These are phyloP conservation scores for Botryotinia convoluta DNA, from an alignment of 2,329 filamentous ascomycete genomes.

Conservation along the genomic window DNA sequence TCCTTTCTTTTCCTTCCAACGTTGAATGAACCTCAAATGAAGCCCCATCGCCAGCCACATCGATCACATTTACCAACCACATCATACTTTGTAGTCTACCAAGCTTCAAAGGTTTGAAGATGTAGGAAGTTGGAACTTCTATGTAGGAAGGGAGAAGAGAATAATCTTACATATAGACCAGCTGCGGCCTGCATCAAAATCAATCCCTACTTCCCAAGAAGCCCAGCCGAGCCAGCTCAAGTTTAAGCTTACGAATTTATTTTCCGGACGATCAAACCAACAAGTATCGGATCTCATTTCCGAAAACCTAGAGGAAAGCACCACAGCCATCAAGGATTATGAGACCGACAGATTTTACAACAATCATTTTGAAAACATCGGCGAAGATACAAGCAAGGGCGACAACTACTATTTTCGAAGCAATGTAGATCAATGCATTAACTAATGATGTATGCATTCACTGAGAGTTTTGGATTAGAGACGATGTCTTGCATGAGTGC, in stretches of 20 bases:
- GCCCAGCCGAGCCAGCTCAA: neutral
- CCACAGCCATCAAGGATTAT: conserved; percentile 1
- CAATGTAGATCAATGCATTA: conserved; percentile 7
- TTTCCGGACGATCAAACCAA: conserved; percentile 13
- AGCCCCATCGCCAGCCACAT: neutral
- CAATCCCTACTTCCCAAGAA: neutral
- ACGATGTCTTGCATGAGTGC: neutral
- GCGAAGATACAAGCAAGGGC: conserved; percentile 10
- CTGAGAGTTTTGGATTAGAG: neutral
- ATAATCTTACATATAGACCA: neutral
- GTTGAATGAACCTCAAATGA: neutral
- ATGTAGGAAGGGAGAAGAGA: neutral
- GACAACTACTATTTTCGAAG: neutral
- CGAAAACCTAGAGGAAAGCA: neutral
- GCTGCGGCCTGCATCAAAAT: neutral
- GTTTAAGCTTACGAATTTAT: conserved; percentile 8
- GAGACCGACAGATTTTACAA: neutral
- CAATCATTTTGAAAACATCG: neutral
- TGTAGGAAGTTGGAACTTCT: neutral
- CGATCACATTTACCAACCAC: neutral
- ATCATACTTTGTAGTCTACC: too few species aligned
- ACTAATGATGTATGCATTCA: neutral
- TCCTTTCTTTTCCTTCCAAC: neutral
- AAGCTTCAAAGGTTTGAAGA: neutral
- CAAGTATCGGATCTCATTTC: conserved; percentile 14